These are phyloP conservation scores for Talaromyces rugulosus DNA, from an alignment of 2,329 filamentous ascomycete species.

Conservation along the genomic window DNA sequence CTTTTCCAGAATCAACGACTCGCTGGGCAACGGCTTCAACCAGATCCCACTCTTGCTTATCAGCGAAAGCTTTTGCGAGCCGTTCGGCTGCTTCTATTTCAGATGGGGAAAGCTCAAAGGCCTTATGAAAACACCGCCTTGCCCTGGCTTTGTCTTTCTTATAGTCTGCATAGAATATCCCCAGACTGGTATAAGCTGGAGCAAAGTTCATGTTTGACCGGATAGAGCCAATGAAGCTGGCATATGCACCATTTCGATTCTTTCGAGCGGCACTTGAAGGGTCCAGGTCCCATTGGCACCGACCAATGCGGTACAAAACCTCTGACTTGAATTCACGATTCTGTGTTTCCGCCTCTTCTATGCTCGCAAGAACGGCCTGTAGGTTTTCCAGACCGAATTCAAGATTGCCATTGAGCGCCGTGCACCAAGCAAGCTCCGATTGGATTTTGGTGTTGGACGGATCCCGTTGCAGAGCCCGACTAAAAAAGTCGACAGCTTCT, in stretches of 20 bases:
- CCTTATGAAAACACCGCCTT: constrained; percentile 92
- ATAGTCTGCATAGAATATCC: constrained; percentile 88
- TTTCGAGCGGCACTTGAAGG: constrained; percentile 69
- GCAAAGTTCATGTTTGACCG: constrained; percentile 85
- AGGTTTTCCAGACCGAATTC: constrained; percentile 64
- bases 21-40: constrained; percentile 89
- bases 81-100: constrained; percentile 85
- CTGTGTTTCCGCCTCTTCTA: constrained; percentile 59
- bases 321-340: constrained; percentile 73
- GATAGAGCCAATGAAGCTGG: constrained; percentile 75
- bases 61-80: constrained; percentile 78
- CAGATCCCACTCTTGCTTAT: constrained; percentile 91
- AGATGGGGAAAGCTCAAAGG: constrained; percentile 82
- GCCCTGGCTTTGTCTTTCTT: constrained; percentile 81
- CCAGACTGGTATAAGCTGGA: constrained; percentile 85
- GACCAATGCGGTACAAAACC: constrained; percentile 79
- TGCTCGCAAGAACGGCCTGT: constrained; percentile 61
- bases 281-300: constrained; percentile 82
- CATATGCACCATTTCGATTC: constrained; percentile 76
- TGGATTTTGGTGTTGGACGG: constrained; percentile 70
- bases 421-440: constrained; percentile 89
- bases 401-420: constrained; percentile 75
- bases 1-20: constrained; percentile 91
- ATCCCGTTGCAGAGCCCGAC: constrained; percentile 70
- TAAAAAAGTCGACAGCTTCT: constrained; percentile 75